Evolutionary conservation across 805 yeast species (phyloP), one percentile per base, ranked within the genome.

Genomic region (Candida oleophila): DNA sequence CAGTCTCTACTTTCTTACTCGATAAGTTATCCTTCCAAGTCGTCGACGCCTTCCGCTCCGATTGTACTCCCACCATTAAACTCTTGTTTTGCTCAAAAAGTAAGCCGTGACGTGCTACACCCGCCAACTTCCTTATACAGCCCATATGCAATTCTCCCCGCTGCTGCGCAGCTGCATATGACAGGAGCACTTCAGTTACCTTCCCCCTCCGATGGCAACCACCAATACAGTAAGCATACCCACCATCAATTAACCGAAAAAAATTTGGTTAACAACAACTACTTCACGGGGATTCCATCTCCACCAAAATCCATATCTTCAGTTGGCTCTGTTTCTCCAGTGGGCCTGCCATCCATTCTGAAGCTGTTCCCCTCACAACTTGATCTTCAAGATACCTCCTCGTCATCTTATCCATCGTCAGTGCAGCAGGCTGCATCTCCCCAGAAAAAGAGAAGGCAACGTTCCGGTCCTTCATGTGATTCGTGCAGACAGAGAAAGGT

Each of bases 381-480:
- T 16, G 22, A 18, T 21, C 42, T 28, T 22, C 22, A 39, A 22
- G 14, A 14, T 5, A 21, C 42, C 8, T 39, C 42, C 21, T 32
- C 33, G 4, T 8, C 25, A n/a, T 38, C 41, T 9, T 8, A 16
- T 19, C 7, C 38, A 3, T 15, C 41, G 7, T 16, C 40, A n/a
- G 16, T 30, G 7, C 42, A 25, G 36, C 35, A 16, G 22, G 46
- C 36, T 43, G 36, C 9, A 21, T 16, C 22, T 18, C 42, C 40
- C 8, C 41, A 35, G 15, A 47, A 55, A 19, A 69, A 67, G 54
- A 65, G 77, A 51, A 67, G 89, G 54, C 91, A 85, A 64, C 67
- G 92, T 49, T 69, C 79, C 16, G 90, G 92, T 0, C 90, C 90
- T 2, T 80, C 87, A 36, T 85, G 92, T 62, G 90, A 85, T 60